Conservation (phyloP, 352 stramenopile species). For the Globisporangium carolinianum region DNA sequence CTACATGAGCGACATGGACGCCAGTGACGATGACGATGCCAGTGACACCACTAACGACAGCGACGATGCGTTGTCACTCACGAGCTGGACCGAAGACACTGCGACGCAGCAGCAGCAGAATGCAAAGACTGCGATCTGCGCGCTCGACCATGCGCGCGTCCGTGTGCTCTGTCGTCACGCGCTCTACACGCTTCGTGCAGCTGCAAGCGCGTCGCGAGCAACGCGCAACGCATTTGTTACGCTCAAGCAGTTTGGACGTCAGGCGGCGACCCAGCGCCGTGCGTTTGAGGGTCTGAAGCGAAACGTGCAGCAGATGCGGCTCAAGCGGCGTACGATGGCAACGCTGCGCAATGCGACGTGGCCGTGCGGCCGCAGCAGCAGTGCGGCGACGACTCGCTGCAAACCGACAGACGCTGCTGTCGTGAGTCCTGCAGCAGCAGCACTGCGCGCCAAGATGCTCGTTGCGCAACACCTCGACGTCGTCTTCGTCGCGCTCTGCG, state of each 20-base stretch:
- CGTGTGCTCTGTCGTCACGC: conserved; percentile 21
- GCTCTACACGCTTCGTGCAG: conserved; percentile 10
- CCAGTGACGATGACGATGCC: conserved; percentile 15
- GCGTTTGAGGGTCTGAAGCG: conserved; percentile 27
- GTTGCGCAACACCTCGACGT: conserved; percentile 19
- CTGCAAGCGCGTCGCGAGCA: background rate
- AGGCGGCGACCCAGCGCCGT: conserved; percentile 24
- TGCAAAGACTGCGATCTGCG: background rate
- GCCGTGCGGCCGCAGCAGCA: conserved; percentile 2
- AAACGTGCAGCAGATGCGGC: conserved; percentile 12
- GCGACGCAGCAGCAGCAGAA: background rate
- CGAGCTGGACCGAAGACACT: background rate
- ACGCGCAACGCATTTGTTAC: conserved; percentile 12
- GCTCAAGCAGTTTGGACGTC: conserved; percentile 6
- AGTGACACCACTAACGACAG: background rate
- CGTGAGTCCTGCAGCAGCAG: background rate
- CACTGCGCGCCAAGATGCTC: conserved; percentile 1
- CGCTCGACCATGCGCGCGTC: conserved; percentile 10
- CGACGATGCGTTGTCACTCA: background rate
- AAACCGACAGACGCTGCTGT: background rate
- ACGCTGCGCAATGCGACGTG: conserved; percentile 3
- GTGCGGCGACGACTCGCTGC: background rate
- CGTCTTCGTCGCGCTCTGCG: conserved; percentile 11
- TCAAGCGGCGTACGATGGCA: conserved; percentile 18
- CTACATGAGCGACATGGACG: conserved; percentile 23